These are phyloP conservation scores for Agastache rugosa DNA, from an alignment of 257 asterid species.

Conservation along the genomic window DNA sequence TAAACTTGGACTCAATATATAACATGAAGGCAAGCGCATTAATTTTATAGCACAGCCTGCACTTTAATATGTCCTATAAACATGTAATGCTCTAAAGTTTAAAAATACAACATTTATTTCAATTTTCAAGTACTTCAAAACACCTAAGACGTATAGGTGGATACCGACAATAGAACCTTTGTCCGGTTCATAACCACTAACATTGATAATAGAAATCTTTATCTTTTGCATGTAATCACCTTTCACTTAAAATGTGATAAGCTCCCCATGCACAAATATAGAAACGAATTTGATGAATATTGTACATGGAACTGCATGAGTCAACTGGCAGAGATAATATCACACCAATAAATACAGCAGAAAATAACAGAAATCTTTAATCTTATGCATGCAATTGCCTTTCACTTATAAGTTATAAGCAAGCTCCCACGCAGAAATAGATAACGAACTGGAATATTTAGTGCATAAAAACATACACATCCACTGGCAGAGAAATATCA, in stretches of 20 bases:
- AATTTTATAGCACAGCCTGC: background rate
- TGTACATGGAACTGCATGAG: constrained; percentile 5
- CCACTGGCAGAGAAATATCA: background rate
- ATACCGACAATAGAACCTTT: background rate
- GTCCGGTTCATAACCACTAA: background rate
- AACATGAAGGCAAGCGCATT: background rate
- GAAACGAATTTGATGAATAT: background rate
- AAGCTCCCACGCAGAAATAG: background rate
- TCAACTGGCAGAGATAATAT: background rate
- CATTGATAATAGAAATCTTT: background rate
- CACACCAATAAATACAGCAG: background rate
- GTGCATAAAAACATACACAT: background rate
- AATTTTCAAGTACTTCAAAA: background rate
- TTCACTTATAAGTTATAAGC: background rate
- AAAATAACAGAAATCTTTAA: background rate
- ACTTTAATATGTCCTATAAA: background rate
- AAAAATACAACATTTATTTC: background rate
- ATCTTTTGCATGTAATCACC: background rate
- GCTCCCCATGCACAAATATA: constrained; percentile 1
- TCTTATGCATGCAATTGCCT: background rate
- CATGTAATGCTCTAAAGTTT: background rate
- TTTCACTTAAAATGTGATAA: constrained; percentile 6
- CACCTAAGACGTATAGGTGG: background rate
- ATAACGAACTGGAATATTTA: background rate
- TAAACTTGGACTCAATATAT: background rate